Conservation (phyloP, 2,329 filamentous ascomycete species). For the Phyllosticta citribraziliensis region DNA sequence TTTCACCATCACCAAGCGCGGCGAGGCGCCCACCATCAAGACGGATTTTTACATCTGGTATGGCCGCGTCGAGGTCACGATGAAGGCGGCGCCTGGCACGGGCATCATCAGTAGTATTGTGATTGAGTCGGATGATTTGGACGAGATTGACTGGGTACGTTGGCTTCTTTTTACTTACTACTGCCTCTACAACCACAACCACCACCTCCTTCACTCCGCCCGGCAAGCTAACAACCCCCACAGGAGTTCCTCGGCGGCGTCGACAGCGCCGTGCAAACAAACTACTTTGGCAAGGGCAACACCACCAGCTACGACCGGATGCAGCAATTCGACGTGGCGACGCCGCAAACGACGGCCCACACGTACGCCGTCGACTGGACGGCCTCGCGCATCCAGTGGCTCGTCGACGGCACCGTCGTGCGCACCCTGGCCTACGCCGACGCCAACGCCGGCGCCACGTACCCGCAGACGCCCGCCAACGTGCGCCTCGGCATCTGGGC, state of each 20-base stretch:
- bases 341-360: conserved; percentile 50
- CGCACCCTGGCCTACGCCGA: conserved; percentile 54
- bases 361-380: conserved; percentile 67
- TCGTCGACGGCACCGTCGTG: conserved; percentile 57
- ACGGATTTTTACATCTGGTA: conserved; percentile 81
- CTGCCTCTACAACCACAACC: not conserved
- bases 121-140: conserved; percentile 71
- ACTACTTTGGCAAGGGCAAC: conserved; percentile 70
- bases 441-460: conserved; percentile 44
- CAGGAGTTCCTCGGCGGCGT: conserved; percentile 64
- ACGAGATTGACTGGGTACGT: conserved; percentile 65
- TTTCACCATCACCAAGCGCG: conserved; percentile 40
- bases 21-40: conserved; percentile 55
- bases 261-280: conserved; percentile 53
- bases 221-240: not conserved
- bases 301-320: conserved; percentile 60
- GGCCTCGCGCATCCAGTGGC: conserved; percentile 55
- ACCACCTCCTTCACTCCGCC: no score
- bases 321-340: conserved; percentile 49
- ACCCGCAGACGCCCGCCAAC: conserved; percentile 69
- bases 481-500: conserved; percentile 38
- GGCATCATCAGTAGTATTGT: conserved; percentile 79
- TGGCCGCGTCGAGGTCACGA: conserved; percentile 64
- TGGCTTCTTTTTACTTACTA: no score
- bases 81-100: conserved; percentile 64